Conservation (phyloP, 768 basidiomycete species). For the Trametopsis cervina region DNA sequence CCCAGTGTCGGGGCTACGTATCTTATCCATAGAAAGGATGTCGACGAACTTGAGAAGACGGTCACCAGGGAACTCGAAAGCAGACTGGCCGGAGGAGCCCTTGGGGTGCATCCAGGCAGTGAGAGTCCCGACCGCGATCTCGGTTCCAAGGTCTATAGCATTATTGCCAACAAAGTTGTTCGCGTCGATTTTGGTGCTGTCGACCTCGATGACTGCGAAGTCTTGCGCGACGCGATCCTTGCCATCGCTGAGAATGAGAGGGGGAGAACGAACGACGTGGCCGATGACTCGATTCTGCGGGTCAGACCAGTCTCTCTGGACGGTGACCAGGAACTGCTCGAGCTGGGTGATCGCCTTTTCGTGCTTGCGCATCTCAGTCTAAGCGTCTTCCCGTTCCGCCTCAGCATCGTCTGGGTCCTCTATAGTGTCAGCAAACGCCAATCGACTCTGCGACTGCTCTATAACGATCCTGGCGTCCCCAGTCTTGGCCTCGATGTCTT, state of each 20-base stretch:
- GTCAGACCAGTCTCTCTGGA: constrained; percentile 14
- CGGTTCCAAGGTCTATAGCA: constrained; percentile 17
- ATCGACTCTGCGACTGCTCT: constrained; percentile 1
- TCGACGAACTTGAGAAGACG: constrained; percentile 15
- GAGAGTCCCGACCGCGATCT: constrained; percentile 10
- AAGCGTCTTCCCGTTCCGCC: constrained; percentile 3
- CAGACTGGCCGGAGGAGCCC: constrained; percentile 1
- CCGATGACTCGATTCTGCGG: constrained; percentile 18
- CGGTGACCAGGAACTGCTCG: constrained; percentile 11
- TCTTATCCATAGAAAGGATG: constrained; percentile 15
- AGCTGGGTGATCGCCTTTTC: constrained; percentile 15
- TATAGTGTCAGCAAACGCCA: constrained; percentile 9
- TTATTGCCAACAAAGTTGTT: constrained; percentile 19
- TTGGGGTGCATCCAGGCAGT: constrained; percentile 14
- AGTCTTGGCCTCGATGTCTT: neutral
- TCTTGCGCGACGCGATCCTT: constrained; percentile 16
- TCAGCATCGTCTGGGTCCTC: constrained; percentile 10
- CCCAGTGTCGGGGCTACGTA: constrained; percentile 5
- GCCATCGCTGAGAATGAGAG: constrained; percentile 11
- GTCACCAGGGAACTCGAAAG: constrained; percentile 18
- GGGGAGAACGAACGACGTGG: constrained; percentile 21
- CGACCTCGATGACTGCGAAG: constrained; percentile 22
- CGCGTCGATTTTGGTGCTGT: constrained; percentile 17
- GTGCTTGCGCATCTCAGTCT: neutral
- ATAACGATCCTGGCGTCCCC: neutral